A percentile compares a stretch with the other conserved stretches of the same genome.
Evolutionary conservation across 139 green algal genomes (phyloP).

Genomic region (Edaphochlamys debaryana): DNA sequence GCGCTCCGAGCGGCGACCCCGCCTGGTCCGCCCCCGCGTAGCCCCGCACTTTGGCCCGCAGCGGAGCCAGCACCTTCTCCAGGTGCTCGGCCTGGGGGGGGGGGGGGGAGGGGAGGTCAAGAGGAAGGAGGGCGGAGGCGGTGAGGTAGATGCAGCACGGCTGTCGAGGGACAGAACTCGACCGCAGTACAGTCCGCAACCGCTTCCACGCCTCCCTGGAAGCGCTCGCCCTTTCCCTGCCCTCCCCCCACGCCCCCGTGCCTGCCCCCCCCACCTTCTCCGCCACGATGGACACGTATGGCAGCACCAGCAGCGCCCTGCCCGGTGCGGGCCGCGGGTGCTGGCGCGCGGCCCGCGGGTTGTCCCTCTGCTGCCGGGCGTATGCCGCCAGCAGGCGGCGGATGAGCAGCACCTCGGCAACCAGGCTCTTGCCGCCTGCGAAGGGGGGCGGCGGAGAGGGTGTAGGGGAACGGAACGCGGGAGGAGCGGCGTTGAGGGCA

Average conservation of each 20-base stretch:
- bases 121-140: no score
- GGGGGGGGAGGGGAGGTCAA: no score
- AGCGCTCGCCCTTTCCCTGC: no score
- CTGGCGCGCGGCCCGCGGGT: background rate
- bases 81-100: slow-evolving; percentile 64
- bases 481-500: no score
- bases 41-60: slow-evolving; percentile 56
- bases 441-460: background rate
- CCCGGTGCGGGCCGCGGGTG: background rate
- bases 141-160: no score
- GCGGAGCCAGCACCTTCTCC: slow-evolving; percentile 44
- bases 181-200: no score
- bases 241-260: no score
- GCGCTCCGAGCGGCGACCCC: slow-evolving; percentile 29
- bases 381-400: slow-evolving; percentile 55
- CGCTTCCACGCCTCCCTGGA: no score
- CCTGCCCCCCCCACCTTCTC: no score
- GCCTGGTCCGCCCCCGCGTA: slow-evolving; percentile 56
- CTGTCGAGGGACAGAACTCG: no score
- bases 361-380: background rate
- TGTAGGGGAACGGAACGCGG: background rate
- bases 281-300: slow-evolving; percentile 72
- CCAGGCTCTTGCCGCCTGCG: slow-evolving; percentile 85
- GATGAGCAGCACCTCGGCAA: slow-evolving; percentile 89
- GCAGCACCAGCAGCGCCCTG: slow-evolving; percentile 71